A percentile compares a stretch with the other conserved stretches of the same genome.
phyloP scores from a whole-genome alignment of 179 eudicot genomes.

The Gypsophila paniculata region DNA sequence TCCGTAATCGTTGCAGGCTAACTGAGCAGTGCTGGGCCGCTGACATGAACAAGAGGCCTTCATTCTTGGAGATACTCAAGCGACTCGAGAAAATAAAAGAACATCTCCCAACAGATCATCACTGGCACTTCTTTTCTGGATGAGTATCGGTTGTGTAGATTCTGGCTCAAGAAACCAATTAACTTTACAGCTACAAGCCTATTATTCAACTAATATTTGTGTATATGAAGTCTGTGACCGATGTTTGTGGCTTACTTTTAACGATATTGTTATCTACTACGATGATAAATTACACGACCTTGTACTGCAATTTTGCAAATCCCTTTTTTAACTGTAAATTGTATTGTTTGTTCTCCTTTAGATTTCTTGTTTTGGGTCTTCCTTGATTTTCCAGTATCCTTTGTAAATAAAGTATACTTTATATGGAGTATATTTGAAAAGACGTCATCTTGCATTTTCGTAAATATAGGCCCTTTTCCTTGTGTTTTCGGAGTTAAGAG shows the following conservation, averaged over 20 bases:
- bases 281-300: conserved; percentile 12
- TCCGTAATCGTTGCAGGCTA: conserved; percentile 37
- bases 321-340: neutral
- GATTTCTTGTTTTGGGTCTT: no score
- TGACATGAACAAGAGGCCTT: conserved; percentile 75
- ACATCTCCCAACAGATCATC: conserved; percentile 54
- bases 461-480: no score
- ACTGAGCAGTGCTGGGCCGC: conserved; percentile 77
- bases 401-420: neutral
- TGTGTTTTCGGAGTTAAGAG: no score
- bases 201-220: neutral
- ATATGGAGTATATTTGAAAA: neutral
- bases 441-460: neutral
- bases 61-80: conserved; percentile 83
- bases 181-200: conserved; percentile 10
- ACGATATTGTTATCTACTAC: conserved; percentile 15
- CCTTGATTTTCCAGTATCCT: no score
- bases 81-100: conserved; percentile 78
- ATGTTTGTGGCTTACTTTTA: conserved; percentile 16
- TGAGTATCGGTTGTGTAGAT: neutral
- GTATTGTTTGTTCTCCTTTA: neutral
- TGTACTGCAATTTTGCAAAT: neutral
- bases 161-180: conserved; percentile 18
- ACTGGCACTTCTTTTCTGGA: conserved; percentile 67
- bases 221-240: conserved; percentile 8